Conservation (phyloP, 176 grass and related monocot species). For the Raddia guianensis region DNA sequence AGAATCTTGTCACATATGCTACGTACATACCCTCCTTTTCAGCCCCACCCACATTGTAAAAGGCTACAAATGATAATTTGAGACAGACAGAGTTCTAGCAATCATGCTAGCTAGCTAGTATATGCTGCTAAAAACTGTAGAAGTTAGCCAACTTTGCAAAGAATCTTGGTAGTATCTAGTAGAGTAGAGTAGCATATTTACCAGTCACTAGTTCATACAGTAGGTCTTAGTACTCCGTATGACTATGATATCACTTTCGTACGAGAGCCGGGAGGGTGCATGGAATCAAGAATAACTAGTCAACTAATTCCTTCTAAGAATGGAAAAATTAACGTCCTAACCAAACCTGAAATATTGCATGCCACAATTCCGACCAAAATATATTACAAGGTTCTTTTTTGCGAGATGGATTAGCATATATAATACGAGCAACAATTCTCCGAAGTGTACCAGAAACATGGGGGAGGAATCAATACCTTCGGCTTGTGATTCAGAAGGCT, state of each 20-base stretch:
- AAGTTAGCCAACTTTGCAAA: neutral
- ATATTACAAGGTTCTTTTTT: neutral
- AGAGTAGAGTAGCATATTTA: neutral
- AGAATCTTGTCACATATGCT: neutral
- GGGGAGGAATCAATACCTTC: neutral
- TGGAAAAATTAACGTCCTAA: neutral
- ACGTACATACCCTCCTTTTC: neutral
- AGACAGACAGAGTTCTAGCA: neutral
- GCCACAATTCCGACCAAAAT: neutral
- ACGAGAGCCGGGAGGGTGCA: neutral
- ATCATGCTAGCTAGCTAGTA: neutral
- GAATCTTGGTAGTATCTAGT: neutral
- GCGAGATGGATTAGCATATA: neutral
- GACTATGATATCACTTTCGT: neutral
- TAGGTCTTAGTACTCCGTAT: neutral
- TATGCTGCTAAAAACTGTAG: neutral
- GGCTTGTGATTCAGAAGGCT: neutral
- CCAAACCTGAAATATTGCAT: neutral
- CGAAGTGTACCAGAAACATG: neutral
- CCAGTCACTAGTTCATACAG: neutral
- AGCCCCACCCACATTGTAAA: neutral
- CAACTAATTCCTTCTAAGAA: neutral
- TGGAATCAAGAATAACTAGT: slow-evolving; percentile 25
- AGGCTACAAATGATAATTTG: slow-evolving; percentile 2
- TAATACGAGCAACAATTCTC: neutral